Evolutionary conservation across 345 rosid species (phyloP).

Genomic region (Eucalyptus sideroxylon): DNA sequence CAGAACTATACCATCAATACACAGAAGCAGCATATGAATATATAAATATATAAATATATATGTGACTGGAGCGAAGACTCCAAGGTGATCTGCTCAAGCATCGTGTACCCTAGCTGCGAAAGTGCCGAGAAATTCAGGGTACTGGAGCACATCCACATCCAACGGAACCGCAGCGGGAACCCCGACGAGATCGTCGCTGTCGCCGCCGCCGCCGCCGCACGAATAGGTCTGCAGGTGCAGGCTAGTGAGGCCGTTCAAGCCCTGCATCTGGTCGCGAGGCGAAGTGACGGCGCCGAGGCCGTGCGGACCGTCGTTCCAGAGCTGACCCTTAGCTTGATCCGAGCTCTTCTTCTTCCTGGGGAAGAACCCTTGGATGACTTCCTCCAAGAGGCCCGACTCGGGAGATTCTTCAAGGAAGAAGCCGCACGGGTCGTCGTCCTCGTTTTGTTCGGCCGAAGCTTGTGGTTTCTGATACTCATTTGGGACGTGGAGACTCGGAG

Average conservation of each 20-base stretch:
- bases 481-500: not conserved
- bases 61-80: not conserved
- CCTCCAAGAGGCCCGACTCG: slow-evolving; percentile 68
- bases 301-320: not conserved
- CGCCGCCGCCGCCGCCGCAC: not conserved
- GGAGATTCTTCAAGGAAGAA: not conserved
- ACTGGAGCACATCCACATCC: not conserved
- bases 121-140: not conserved
- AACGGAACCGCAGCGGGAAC: not conserved
- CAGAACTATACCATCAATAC: not conserved
- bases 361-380: slow-evolving; percentile 66
- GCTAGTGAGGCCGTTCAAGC: not conserved
- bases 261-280: not conserved
- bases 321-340: not conserved
- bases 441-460: not conserved
- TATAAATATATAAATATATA: not conserved
- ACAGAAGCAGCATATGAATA: not conserved
- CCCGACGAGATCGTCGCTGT: not conserved
- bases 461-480: not conserved
- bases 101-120: not conserved
- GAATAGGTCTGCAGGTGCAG: not conserved
- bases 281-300: not conserved
- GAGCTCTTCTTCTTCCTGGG: slow-evolving; percentile 15
- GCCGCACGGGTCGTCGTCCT: not conserved
- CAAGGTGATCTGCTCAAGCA: not conserved